Evolutionary conservation across 305 asterid species (phyloP), one percentile per base, ranked within the genome.

Genomic region (Plantago rigida): DNA sequence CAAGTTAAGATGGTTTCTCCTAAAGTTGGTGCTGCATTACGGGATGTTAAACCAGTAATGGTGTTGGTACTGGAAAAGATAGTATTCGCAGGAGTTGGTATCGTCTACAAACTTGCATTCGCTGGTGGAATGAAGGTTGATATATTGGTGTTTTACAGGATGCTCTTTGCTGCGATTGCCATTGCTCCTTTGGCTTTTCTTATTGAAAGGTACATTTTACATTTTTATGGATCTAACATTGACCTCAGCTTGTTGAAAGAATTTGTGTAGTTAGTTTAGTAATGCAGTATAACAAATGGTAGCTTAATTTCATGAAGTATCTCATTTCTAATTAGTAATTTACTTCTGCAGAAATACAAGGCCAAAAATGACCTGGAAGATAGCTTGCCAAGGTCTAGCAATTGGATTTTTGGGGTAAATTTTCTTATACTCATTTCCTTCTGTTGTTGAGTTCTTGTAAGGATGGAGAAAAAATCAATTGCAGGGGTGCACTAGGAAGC

Each of bases 161-260:
- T 72, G 58, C 8, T 66, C 46, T 60, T 66, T 13, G 78, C 75
- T 59, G 47, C 78, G 26, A 68, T 55, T 72, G 69, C 66, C 52
- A 66, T 69, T 51, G 68, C 55, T 51, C 81, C 81, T 3, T 47
- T 76, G 48, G 81, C 81, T 67, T 63, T 76, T 44, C 5, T 76
- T 61, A 22, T 63, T 24, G 78, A 76, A 57, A 76, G 73, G 78
- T 72, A 46, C 46, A 46, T 31, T 3, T 31, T 8, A 31, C 39
- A 31, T 31, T 31, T 31, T 31, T 31, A 31, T 31, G 39, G 5
- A 31, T 31, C 39, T 31, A 31, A 31, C 2, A 5, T 31, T 31
- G 3, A 3, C 7, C 7, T 31, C 39, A 22, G 26, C 2, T 22
- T 2, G 2, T 22, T 22, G 1, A 22, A 17, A 22, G 26, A 22